phyloP scores from a whole-genome alignment of 177 flowering plant species.

The Telopea speciosissima region DNA sequence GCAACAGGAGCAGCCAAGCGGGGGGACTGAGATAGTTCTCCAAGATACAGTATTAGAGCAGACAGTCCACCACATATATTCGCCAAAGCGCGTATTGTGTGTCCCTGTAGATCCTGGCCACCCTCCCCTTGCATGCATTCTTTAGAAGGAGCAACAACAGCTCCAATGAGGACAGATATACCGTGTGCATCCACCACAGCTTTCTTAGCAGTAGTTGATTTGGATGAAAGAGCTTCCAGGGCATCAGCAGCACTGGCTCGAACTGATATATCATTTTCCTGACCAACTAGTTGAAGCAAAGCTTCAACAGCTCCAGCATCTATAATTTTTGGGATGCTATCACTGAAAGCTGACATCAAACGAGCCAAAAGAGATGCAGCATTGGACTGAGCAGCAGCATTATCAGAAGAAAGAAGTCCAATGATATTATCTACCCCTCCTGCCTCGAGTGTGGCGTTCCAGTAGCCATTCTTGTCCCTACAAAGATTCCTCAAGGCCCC shows the following conservation, averaged over 20 bases:
- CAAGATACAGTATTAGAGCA: conserved; percentile 61
- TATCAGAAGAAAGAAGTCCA: conserved; percentile 70
- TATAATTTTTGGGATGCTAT: conserved; percentile 73
- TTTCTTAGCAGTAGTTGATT: conserved; percentile 56
- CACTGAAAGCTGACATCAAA: conserved; percentile 62
- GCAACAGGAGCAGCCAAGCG: conserved; percentile 77
- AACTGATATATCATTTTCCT: conserved; percentile 63
- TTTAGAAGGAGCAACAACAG: conserved; percentile 89
- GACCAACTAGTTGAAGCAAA: conserved; percentile 53
- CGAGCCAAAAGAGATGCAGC: conserved; percentile 92
- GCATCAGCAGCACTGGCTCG: conserved; percentile 94
- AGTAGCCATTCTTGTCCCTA: conserved; percentile 77
- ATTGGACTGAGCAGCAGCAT: conserved; percentile 68
- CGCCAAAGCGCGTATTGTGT: conserved; percentile 72
- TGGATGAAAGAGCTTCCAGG: conserved; percentile 67
- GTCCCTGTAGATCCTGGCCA: conserved; percentile 61
- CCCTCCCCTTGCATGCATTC: conserved; percentile 75
- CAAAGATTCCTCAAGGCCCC: conserved; percentile 90
- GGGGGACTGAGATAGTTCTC: conserved; percentile 66
- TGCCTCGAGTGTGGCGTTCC: conserved; percentile 73
- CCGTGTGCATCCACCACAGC: conserved; percentile 63
- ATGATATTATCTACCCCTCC: conserved; percentile 85
- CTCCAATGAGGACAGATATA: conserved; percentile 63
- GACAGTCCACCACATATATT: conserved; percentile 81
- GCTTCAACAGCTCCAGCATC: conserved; percentile 68